Evolutionary conservation across 148 eudicot genomes (phyloP), one percentile per base, ranked within the genome.

Genomic region (Silene uniflora): DNA sequence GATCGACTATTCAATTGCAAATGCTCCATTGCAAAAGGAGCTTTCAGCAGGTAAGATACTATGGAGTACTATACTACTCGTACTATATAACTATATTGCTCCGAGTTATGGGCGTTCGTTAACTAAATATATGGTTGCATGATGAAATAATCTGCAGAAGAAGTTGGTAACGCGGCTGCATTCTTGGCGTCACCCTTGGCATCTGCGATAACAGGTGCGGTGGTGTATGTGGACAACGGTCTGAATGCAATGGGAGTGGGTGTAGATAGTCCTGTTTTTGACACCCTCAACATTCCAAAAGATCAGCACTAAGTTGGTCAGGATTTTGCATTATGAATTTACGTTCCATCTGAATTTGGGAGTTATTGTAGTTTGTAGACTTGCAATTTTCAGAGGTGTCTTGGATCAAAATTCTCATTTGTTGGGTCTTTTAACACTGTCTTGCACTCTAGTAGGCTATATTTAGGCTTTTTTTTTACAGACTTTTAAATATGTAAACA

Each of bases 171-270:
- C 74, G 80, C 93, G 1, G 98, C 98, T 72, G 98, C 98, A 52
- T 93, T 93, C 88, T 84, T 93, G 83, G 98, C 88, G 14, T 93
- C 98, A 11, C 98, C 98, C 14, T 82, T 93, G 83, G 98, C 97
- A 17, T 93, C 98, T 47, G 97, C 98, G 64, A 88, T 93, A 32
- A 93, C 98, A 6, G 98, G 98, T 68, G 91, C 95, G 65, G 89
- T 93, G 70, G 77, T 93, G 80, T 91, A 91, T 1, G 98, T 93
- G 7, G 98, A 93, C 90, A 93, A 93, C 25, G 98, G 98, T 16
- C 88, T 93, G 18, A 87, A 93, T 68, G 90, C 97, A n/a, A 93
- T 93, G 98, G 98, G 98, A 9, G 97, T 93, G 46, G 98, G 93
- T 63, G 91, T 93, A 23, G 97, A 93, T 79, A 93, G 97, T 71